These are phyloP conservation scores for Elymus sibiricus DNA, from an alignment of 176 grass and related monocot genomes.

Conservation along the genomic window DNA sequence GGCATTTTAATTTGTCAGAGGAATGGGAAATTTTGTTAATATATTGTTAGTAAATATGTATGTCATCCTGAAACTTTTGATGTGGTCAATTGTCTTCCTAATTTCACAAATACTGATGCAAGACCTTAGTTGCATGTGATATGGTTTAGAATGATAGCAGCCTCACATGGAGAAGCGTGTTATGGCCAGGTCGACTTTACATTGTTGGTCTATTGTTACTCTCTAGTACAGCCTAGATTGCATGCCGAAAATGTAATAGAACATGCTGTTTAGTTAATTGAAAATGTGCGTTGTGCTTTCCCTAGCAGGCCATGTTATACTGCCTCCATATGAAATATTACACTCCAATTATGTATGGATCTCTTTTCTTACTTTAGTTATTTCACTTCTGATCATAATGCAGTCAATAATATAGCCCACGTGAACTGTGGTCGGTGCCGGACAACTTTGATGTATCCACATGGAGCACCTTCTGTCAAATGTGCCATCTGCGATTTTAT, in stretches of 20 bases:
- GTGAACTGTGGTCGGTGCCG: constrained; percentile 70
- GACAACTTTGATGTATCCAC: constrained; percentile 86
- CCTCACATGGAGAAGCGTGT: not conserved
- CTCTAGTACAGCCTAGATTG: not conserved
- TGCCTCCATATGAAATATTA: not conserved
- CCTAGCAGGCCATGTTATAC: not conserved
- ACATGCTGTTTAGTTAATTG: not conserved
- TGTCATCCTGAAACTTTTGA: not conserved
- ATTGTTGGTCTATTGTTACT: not conserved
- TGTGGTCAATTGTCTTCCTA: not conserved
- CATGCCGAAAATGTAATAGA: not conserved
- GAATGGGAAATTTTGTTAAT: not conserved
- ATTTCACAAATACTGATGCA: not conserved
- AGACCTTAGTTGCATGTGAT: not conserved
- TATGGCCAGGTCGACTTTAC: not conserved
- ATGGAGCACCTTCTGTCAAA: constrained; percentile 87
- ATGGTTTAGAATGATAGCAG: not conserved
- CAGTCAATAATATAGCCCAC: constrained; percentile 75
- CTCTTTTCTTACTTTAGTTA: constrained; percentile 10
- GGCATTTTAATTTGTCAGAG: not conserved
- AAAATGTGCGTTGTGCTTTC: not conserved
- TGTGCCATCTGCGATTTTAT: constrained; percentile 84
- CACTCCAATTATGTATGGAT: not conserved
- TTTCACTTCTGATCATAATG: constrained; percentile 27
- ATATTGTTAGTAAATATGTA: not conserved